phyloP scores from a whole-genome alignment of 169 alveolate genomes.

The Eimeria necatrix region DNA sequence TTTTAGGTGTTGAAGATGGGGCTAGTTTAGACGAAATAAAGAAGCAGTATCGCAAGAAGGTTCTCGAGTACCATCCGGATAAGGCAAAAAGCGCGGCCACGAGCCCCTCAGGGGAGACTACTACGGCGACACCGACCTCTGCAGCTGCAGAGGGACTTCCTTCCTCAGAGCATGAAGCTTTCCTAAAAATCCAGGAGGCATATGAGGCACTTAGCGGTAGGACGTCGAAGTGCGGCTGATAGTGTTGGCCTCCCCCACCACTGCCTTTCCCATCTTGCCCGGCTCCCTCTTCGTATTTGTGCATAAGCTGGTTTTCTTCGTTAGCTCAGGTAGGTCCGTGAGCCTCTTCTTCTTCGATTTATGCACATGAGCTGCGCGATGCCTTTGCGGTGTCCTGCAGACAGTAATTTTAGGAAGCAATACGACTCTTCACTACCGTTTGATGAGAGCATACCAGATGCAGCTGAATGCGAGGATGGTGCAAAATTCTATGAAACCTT shows the following conservation, averaged over 20 bases:
- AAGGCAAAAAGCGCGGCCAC: conserved; percentile 18
- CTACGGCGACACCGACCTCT: neutral
- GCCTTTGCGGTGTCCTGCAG: conserved; percentile 74
- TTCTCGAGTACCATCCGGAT: conserved; percentile 83
- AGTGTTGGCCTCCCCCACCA: neutral
- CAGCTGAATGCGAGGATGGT: conserved; percentile 66
- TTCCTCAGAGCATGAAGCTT: conserved; percentile 48
- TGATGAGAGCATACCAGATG: conserved; percentile 91
- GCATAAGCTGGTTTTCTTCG: neutral
- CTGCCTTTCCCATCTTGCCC: neutral
- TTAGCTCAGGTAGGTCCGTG: neutral
- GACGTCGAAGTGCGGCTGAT: neutral
- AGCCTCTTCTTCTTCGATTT: neutral
- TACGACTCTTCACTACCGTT: conserved; percentile 94
- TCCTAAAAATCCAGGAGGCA: conserved; percentile 93
- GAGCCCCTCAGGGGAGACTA: neutral
- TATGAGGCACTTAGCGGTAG: conserved; percentile 88
- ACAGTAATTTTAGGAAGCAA: conserved; percentile 88
- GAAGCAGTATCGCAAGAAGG: conserved; percentile 77
- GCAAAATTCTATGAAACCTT: conserved; percentile 83
- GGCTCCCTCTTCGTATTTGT: neutral
- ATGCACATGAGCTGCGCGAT: neutral
- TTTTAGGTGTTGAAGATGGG: conserved; percentile 68
- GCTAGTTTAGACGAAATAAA: conserved; percentile 74
- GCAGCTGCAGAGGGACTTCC: conserved; percentile 15